phyloP scores from a whole-genome alignment of 345 rosid species.

The Hibiscus syriacus region DNA sequence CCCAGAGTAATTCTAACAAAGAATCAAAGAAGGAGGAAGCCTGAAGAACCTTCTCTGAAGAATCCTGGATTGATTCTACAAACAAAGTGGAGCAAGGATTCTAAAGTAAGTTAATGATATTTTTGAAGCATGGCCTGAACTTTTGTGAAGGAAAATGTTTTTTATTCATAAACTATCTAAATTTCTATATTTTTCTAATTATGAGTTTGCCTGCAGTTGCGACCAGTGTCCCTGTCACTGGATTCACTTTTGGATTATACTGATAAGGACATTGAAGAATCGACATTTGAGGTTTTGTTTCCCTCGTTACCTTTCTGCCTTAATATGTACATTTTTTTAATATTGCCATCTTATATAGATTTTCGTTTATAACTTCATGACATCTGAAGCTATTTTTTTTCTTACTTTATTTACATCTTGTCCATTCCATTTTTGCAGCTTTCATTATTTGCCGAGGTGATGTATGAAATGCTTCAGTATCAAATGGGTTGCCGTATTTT shows the following conservation, averaged over 20 bases:
- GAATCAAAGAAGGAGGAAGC: conserved; percentile 59
- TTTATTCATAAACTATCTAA: background rate
- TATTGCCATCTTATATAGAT: background rate
- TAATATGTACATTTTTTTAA: background rate
- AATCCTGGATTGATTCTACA: conserved; percentile 75
- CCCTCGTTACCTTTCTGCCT: conserved; percentile 1
- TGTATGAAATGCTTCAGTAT: conserved; percentile 90
- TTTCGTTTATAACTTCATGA: background rate
- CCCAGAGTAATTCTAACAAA: conserved; percentile 32
- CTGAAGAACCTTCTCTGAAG: conserved; percentile 63
- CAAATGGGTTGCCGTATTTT: conserved; percentile 86
- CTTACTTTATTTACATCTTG: conserved; percentile 1
- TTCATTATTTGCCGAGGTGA: conserved; percentile 84
- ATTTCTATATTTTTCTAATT: conserved; percentile 9
- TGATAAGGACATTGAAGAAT: conserved; percentile 81
- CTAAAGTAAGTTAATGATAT: conserved; percentile 45
- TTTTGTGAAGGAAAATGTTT: background rate
- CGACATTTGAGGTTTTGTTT: conserved; percentile 77
- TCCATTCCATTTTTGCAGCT: conserved; percentile 42
- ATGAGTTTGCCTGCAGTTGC: conserved; percentile 37
- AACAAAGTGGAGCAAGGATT: conserved; percentile 53
- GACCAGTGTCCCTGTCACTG: conserved; percentile 72
- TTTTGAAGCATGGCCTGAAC: background rate
- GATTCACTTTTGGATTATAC: conserved; percentile 92
- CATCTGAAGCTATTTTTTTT: background rate